Percentiles rank a stretch among this genome's conserved stretches.
Conservation (phyloP, 2,329 filamentous ascomycete species). For the Nemania diffusa region DNA sequence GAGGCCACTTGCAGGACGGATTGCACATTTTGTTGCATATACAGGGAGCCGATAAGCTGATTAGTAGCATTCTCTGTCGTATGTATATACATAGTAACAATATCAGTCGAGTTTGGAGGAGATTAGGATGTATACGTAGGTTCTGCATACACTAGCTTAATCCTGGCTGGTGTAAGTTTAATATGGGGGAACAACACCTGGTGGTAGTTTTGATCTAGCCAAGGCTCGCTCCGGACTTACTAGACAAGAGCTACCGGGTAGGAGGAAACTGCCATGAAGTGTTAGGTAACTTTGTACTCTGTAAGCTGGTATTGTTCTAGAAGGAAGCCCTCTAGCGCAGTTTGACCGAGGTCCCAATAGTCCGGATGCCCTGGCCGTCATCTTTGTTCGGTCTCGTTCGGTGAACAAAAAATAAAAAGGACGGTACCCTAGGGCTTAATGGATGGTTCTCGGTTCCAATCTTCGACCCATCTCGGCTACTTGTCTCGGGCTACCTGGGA, state of each 20-base stretch:
- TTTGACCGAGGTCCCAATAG: constrained; percentile 5
- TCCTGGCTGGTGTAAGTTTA: background rate
- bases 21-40: background rate
- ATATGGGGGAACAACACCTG: background rate
- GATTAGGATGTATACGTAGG: background rate
- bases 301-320: background rate
- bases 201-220: background rate
- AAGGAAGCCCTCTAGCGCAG: background rate
- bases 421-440: constrained; percentile 12
- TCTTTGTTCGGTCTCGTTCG: background rate
- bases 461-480: constrained; percentile 1
- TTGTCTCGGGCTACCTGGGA: no score
- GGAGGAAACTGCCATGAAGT: background rate
- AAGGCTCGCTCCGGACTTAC: background rate
- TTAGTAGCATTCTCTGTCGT: background rate
- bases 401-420: constrained; percentile 6
- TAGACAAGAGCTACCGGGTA: background rate
- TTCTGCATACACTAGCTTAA: background rate
- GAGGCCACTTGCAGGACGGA: background rate
- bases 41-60: background rate
- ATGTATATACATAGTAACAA: background rate
- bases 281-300: background rate
- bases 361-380: constrained; percentile 17
- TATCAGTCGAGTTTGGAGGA: background rate
- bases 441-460: constrained; percentile 8